Conservation (phyloP, 495 filamentous ascomycete species). For the Clavariopsis aquatica region DNA sequence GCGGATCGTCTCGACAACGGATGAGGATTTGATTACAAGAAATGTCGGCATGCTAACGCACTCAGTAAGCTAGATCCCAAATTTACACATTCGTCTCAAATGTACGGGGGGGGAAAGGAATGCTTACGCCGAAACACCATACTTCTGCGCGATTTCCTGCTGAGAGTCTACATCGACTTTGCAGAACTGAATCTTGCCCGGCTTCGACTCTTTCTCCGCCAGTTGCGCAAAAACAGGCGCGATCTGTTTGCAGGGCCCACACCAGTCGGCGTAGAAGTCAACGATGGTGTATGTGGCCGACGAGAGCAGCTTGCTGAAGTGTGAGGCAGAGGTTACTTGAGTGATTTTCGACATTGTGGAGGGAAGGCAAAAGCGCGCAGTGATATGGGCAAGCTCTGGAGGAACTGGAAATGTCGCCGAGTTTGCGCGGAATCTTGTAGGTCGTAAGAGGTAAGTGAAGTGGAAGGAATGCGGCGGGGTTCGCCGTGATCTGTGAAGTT, state of each 20-base stretch:
- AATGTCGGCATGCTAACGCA: conserved; percentile 42
- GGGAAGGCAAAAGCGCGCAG: too few relatives aligned
- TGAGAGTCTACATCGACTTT: conserved; percentile 40
- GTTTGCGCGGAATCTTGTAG: not conserved
- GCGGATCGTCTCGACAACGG: conserved; percentile 39
- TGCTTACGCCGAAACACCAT: conserved; percentile 39
- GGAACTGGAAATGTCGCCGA: too few relatives aligned
- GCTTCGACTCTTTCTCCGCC: conserved; percentile 34
- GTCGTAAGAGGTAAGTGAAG: not conserved
- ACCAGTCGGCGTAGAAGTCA: conserved; percentile 45
- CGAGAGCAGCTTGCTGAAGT: conserved; percentile 32
- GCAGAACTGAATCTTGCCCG: conserved; percentile 35
- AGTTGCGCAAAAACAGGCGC: conserved; percentile 37
- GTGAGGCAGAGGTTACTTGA: conserved; percentile 22
- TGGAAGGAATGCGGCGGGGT: conserved; percentile 18
- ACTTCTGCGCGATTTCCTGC: conserved; percentile 37
- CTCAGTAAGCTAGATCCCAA: not conserved
- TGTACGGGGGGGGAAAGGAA: not conserved
- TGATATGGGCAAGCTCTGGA: too few relatives aligned
- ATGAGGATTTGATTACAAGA: conserved; percentile 38
- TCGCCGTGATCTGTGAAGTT: not conserved
- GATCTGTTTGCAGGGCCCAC: conserved; percentile 42
- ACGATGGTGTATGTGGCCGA: conserved; percentile 35
- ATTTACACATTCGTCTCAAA: not conserved
- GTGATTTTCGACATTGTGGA: conserved; percentile 23